Base-by-base conservation (phyloP, 2,329 filamentous ascomycete genomes). In the Elsinoe batatas region DNA sequence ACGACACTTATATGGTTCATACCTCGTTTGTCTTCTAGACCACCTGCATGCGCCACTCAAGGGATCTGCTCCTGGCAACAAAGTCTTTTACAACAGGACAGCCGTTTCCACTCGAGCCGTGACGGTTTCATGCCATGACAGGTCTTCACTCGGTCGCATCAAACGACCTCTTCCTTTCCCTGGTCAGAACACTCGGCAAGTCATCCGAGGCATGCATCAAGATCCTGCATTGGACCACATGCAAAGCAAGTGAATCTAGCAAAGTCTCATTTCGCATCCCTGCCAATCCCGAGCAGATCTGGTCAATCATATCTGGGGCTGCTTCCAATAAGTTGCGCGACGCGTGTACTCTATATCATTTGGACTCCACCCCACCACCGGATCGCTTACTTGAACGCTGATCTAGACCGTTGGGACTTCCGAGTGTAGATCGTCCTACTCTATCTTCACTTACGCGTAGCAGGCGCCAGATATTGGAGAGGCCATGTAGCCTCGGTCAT, bases 361-460 rank as follows among this genome's bases (percentile, higher is more conserved):
- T 15, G 11, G 20, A 51, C 37, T 38, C 18, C 26, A 30, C 33
- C 33, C 32, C 12, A 35, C 47, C 26, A 17, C 44, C 26, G 44
- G 44, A 33, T 49, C n/a, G 30, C 17, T 26, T 20, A 12, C 44
- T 26, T 17, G 15, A 33, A 37, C 36, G 32, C 32, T 51, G 47
- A 51, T 51, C 47, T 33, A 51, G 47, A 51, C 47, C 47, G 47
- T 51, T 51, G 47, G 47, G 22, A 32, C 12, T 26, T 33, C 15
- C 47, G 32, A 51, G 11, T 15, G 47, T 51, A 51, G 33, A 51
- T 51, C 47, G 26, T 30, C 13, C 12, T 51, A 51, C 13, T 51
- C 33, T 36, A 38, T 38, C 47, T 38, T 44, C 20, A 22, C 18
- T 44, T 15, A 44, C 40, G 40, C 17, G 40, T 44, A 22, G 40